Percentiles rank a stretch among this genome's conserved stretches.
Evolutionary conservation across 352 stramenopile species (phyloP).

Genomic region (Poterioochromonas sp.): DNA sequence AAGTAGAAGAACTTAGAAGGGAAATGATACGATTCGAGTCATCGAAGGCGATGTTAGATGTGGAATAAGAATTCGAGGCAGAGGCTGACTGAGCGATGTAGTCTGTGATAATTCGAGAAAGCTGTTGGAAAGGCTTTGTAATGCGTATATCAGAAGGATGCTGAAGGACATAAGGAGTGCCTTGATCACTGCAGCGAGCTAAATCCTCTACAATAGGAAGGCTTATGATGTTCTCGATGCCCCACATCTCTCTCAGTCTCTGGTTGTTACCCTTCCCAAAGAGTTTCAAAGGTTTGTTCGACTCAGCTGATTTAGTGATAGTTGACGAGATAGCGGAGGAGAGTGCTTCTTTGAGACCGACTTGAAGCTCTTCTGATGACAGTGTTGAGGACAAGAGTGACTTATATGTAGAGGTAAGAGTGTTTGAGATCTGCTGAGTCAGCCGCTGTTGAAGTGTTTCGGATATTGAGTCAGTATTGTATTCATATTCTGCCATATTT

Average conservation of each 20-base stretch:
- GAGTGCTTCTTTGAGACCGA: too few species aligned
- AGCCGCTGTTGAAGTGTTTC: too few species aligned
- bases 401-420: background rate
- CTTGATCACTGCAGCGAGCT: conserved; percentile 56
- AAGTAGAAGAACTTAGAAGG: conserved; percentile 23
- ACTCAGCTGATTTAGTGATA: background rate
- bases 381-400: background rate
- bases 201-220: conserved; percentile 60
- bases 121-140: conserved; percentile 51
- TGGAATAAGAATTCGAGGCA: conserved; percentile 48
- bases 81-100: conserved; percentile 52
- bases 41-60: conserved; percentile 30
- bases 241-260: conserved; percentile 59
- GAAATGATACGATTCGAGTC: too few species aligned
- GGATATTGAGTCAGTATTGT: too few species aligned
- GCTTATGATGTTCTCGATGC: conserved; percentile 54
- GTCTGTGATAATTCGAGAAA: conserved; percentile 53
- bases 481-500: conserved; percentile 60
- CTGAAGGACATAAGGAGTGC: conserved; percentile 57
- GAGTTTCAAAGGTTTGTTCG: background rate
- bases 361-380: background rate
- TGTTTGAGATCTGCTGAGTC: too few species aligned
- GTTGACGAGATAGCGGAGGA: too few species aligned
- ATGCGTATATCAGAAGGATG: conserved; percentile 52
- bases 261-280: conserved; percentile 49